These are phyloP conservation scores for Acacia acuminata DNA, from an alignment of 306 rosid genomes.

Conservation along the genomic window DNA sequence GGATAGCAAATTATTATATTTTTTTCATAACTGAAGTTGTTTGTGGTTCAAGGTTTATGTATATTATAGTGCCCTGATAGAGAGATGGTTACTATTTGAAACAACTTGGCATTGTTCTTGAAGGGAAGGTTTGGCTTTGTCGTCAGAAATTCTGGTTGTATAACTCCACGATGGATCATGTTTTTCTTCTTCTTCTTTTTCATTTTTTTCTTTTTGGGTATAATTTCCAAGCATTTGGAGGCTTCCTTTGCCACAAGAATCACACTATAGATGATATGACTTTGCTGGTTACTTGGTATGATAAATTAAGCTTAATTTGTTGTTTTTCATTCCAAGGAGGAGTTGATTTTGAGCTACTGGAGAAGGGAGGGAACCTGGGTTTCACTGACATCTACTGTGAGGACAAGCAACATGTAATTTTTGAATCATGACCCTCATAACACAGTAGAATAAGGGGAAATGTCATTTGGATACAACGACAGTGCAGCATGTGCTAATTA, in stretches of 20 bases:
- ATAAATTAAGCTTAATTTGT: background rate
- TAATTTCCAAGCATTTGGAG: background rate
- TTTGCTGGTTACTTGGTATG: background rate
- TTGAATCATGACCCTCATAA: background rate
- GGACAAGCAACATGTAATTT: background rate
- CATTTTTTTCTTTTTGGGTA: background rate
- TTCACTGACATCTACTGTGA: background rate
- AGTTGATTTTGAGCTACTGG: background rate
- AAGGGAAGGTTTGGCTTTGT: background rate
- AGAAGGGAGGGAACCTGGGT: background rate
- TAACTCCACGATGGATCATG: background rate
- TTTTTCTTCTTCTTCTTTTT: background rate
- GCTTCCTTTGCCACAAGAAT: background rate
- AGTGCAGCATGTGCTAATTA: background rate
- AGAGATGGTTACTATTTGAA: background rate
- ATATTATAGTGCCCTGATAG: background rate
- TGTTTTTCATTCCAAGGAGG: background rate
- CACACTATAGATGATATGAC: background rate
- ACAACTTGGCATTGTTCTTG: background rate
- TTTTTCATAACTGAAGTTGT: background rate
- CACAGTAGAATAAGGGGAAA: background rate
- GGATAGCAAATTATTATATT: background rate
- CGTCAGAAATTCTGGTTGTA: background rate
- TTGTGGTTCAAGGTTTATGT: background rate
- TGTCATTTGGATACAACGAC: background rate